These are phyloP conservation scores for Fusarium brachygibbosum DNA, from an alignment of 2,329 filamentous ascomycete species.

Conservation along the genomic window DNA sequence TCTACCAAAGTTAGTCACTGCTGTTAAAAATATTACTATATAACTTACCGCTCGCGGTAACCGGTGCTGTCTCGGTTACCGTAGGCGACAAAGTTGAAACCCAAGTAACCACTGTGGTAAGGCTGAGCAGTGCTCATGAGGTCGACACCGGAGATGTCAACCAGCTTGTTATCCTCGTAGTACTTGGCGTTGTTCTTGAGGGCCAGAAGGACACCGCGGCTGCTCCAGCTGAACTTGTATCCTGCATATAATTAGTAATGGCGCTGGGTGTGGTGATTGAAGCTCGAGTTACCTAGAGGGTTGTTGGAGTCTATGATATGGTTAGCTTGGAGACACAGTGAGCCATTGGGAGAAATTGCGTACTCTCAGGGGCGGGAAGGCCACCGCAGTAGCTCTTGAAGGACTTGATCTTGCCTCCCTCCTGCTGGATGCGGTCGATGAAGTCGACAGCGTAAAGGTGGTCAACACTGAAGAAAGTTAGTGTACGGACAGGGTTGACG, in stretches of 20 bases:
- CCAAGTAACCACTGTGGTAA: slow-evolving; percentile 83
- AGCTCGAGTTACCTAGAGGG: slow-evolving; percentile 69
- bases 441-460: slow-evolving; percentile 83
- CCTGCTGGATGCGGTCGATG: slow-evolving; percentile 88
- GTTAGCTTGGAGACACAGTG: slow-evolving; percentile 9
- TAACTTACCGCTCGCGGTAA: slow-evolving; percentile 85
- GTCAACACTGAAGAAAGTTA: slow-evolving; percentile 35
- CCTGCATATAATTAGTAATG: slow-evolving; percentile 52
- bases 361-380: slow-evolving; percentile 71
- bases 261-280: not conserved
- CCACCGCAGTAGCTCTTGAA: slow-evolving; percentile 92
- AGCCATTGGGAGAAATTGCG: slow-evolving; percentile 4
- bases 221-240: slow-evolving; percentile 74
- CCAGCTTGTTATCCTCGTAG: slow-evolving; percentile 82
- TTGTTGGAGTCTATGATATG: slow-evolving; percentile 75
- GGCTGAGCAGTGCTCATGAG: slow-evolving; percentile 91
- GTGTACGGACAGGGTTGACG: not conserved
- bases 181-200: slow-evolving; percentile 87
- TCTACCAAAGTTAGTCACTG: slow-evolving; percentile 10
- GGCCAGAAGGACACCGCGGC: slow-evolving; percentile 88
- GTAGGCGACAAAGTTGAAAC: slow-evolving; percentile 91
- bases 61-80: slow-evolving; percentile 91
- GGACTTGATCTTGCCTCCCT: slow-evolving; percentile 84
- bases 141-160: slow-evolving; percentile 72
- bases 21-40: not conserved